Conservation (phyloP, 169 alveolate genomes). For the Eimeria zaria region DNA sequence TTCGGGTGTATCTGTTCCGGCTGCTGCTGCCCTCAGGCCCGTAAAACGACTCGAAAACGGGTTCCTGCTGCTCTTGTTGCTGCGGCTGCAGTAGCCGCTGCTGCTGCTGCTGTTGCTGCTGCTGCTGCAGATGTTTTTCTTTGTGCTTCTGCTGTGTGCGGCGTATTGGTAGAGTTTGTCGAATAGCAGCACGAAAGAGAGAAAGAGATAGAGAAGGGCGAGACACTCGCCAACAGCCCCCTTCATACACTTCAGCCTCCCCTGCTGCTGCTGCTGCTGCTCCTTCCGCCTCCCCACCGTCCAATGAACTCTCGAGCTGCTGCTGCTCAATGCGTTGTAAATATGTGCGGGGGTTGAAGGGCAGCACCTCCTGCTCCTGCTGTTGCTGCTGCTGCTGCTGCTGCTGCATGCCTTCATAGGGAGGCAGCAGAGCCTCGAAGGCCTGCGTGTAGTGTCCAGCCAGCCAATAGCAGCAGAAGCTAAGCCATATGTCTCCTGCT, state of each 20-base stretch:
- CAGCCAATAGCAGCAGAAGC: slow-evolving; percentile 62
- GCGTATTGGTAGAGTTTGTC: slow-evolving; percentile 35
- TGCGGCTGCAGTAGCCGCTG: slow-evolving; percentile 4
- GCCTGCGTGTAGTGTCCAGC: slow-evolving; percentile 75
- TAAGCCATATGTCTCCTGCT: slow-evolving; percentile 78
- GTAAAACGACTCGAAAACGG: neutral
- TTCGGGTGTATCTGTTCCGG: neutral
- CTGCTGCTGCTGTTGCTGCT: slow-evolving; percentile 3
- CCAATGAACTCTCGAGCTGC: slow-evolving; percentile 4
- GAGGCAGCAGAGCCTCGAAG: slow-evolving; percentile 68
- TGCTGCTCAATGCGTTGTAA: slow-evolving; percentile 35
- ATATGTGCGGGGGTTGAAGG: slow-evolving; percentile 44
- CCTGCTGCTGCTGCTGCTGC: slow-evolving; percentile 30
- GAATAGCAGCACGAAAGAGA: neutral
- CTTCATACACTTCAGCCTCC: slow-evolving; percentile 50
- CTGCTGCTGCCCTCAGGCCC: slow-evolving; percentile 3
- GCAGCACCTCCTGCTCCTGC: slow-evolving; percentile 29
- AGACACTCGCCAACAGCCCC: slow-evolving; percentile 55
- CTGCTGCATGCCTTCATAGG: slow-evolving; percentile 40
- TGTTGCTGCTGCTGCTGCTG: slow-evolving; percentile 31
- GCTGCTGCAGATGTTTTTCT: slow-evolving; percentile 36
- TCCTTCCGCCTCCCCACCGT: neutral
- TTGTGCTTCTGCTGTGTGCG: slow-evolving; percentile 42
- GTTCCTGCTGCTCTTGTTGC: neutral
- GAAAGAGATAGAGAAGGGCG: slow-evolving; percentile 57